These are phyloP conservation scores for Camelina neglecta DNA, from an alignment of 345 rosid genomes.

Conservation along the genomic window DNA sequence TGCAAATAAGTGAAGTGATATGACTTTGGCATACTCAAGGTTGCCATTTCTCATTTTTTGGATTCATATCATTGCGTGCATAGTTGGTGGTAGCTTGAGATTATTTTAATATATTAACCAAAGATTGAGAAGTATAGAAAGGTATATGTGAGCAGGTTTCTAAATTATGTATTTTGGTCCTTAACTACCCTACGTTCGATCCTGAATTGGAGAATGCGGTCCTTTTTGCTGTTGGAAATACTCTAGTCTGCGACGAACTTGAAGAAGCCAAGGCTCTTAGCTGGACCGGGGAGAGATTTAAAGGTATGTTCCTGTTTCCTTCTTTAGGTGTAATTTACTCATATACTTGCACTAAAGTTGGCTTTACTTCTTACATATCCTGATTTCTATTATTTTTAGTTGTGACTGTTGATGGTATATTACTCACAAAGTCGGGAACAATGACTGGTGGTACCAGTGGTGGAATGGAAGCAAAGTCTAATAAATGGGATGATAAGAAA, in stretches of 20 bases:
- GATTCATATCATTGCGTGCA: constrained; percentile 25
- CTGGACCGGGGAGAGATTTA: constrained; percentile 93
- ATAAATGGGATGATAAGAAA: constrained; percentile 95
- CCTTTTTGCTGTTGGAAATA: constrained; percentile 95
- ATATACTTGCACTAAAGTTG: constrained; percentile 23
- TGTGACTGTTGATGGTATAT: constrained; percentile 94
- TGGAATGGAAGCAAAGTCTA: constrained; percentile 98
- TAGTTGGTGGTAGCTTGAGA: constrained; percentile 33
- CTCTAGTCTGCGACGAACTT: constrained; percentile 94
- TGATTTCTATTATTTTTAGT: constrained; percentile 54
- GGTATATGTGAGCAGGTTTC: constrained; percentile 12
- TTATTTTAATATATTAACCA: constrained; percentile 24
- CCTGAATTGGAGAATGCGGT: constrained; percentile 89
- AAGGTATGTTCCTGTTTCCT: constrained; percentile 56
- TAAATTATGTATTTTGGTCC: constrained; percentile 46
- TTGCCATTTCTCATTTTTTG: constrained; percentile 17
- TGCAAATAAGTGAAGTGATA: constrained; percentile 36
- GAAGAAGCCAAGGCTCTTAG: constrained; percentile 94
- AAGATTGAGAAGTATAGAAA: constrained; percentile 21
- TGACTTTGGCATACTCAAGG: constrained; percentile 26
- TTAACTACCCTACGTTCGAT: constrained; percentile 83
- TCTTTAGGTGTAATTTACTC: constrained; percentile 28
- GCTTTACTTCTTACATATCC: constrained; percentile 28
- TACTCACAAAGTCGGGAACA: constrained; percentile 95
- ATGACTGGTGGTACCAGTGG: constrained; percentile 99